Percentiles rank a stretch among this genome's conserved stretches.
These are phyloP conservation scores for Rusavskia elegans DNA, from an alignment of 495 filamentous ascomycete species.

Conservation along the genomic window DNA sequence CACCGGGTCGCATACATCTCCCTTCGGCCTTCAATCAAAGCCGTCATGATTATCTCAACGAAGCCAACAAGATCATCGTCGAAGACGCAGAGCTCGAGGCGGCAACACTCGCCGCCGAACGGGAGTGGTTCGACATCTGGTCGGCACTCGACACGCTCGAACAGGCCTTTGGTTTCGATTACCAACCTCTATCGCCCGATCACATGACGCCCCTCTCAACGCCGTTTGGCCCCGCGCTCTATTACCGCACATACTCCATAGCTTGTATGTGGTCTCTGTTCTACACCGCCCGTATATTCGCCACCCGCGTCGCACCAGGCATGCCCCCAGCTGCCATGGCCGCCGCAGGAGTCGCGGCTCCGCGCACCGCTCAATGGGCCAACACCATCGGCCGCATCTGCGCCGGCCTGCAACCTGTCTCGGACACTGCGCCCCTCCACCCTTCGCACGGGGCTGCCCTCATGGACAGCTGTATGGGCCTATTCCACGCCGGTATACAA, in stretches of 20 bases:
- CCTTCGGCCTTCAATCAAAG: conserved; percentile 25
- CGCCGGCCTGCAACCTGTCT: conserved; percentile 58
- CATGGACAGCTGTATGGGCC: conserved; percentile 58
- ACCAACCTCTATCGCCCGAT: conserved; percentile 62
- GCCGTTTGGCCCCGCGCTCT: conserved; percentile 70
- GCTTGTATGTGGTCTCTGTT: conserved; percentile 73
- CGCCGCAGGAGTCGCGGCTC: conserved; percentile 56
- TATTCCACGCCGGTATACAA: conserved; percentile 80
- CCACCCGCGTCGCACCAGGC: conserved; percentile 61
- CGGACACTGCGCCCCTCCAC: conserved; percentile 43
- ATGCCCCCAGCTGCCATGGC: conserved; percentile 90
- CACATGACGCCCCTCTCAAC: conserved; percentile 42
- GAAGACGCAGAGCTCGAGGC: conserved; percentile 38
- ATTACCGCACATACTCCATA: conserved; percentile 75
- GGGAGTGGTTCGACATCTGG: conserved; percentile 65
- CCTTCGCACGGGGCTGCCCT: conserved; percentile 69
- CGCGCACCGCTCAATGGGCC: conserved; percentile 50
- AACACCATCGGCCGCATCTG: conserved; percentile 66
- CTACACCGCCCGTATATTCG: conserved; percentile 64
- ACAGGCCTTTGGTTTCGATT: conserved; percentile 53
- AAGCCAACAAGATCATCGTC: conserved; percentile 8
- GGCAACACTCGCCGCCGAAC: conserved; percentile 51
- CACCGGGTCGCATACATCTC: conserved; percentile 21
- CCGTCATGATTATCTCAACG: conserved; percentile 9
- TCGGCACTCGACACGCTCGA: conserved; percentile 52